Conservation (phyloP, 2,329 filamentous ascomycete genomes). For the Pseudopithomyces maydicus region DNA sequence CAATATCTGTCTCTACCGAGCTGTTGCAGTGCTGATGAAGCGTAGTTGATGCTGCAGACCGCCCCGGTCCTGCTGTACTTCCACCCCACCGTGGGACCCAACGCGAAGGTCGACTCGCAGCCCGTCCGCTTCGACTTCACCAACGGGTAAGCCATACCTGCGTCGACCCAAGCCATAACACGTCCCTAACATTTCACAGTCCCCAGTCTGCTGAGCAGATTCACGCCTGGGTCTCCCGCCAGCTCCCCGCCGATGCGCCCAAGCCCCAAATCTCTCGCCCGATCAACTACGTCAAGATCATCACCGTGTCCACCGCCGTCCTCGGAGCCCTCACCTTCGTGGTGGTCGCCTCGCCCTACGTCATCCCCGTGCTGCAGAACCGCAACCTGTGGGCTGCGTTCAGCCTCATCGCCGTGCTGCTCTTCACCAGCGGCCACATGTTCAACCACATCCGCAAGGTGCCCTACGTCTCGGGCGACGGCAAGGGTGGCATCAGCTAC, state of each 20-base stretch:
- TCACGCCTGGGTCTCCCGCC: slow-evolving; percentile 76
- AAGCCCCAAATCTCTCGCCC: slow-evolving; percentile 81
- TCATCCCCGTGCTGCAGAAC: slow-evolving; percentile 82
- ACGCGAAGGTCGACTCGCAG: slow-evolving; percentile 71
- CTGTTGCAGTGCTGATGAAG: slow-evolving; percentile 16
- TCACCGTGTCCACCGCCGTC: slow-evolving; percentile 68
- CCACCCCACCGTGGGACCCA: slow-evolving; percentile 80
- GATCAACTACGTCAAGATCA: slow-evolving; percentile 82
- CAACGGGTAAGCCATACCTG: slow-evolving; percentile 63
- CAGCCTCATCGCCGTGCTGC: slow-evolving; percentile 83
- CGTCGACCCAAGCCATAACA: background rate
- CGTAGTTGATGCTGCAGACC: slow-evolving; percentile 89
- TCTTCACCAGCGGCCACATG: slow-evolving; percentile 98
- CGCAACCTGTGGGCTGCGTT: slow-evolving; percentile 92
- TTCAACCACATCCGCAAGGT: slow-evolving; percentile 98
- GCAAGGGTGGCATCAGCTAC: slow-evolving; percentile 83
- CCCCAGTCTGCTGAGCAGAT: slow-evolving; percentile 76
- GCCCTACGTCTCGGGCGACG: slow-evolving; percentile 86
- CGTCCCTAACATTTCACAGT: slow-evolving; percentile 50
- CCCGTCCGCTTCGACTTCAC: slow-evolving; percentile 86
- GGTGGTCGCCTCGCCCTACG: slow-evolving; percentile 75
- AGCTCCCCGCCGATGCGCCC: slow-evolving; percentile 70
- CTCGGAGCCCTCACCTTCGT: slow-evolving; percentile 72
- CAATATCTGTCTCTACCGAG: background rate
- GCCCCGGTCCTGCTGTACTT: slow-evolving; percentile 89